phyloP scores from a whole-genome alignment of 768 basidiomycete genomes.

The Dioszegia hungarica region DNA sequence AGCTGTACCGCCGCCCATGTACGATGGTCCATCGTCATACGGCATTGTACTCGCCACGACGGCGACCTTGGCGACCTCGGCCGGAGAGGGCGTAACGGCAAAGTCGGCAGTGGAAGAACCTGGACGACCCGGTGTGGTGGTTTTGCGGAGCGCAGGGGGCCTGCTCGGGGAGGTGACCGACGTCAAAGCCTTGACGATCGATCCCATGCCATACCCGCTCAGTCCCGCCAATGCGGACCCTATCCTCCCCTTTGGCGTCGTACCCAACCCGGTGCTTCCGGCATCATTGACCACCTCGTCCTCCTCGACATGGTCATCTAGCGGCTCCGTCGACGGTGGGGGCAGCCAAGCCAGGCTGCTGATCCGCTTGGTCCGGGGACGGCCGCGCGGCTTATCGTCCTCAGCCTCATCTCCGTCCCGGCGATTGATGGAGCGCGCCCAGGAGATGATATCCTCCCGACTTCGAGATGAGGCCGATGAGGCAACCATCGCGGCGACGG shows the following conservation, averaged over 20 bases:
- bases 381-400: slow-evolving; percentile 11
- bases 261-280: slow-evolving; percentile 10
- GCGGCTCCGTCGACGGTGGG: slow-evolving; percentile 13
- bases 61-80: slow-evolving; percentile 26
- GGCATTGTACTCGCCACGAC: slow-evolving; percentile 21
- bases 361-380: slow-evolving; percentile 19
- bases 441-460: slow-evolving; percentile 41
- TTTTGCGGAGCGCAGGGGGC: background rate
- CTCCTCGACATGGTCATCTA: slow-evolving; percentile 16
- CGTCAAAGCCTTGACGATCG: slow-evolving; percentile 37
- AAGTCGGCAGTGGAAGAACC: slow-evolving; percentile 16
- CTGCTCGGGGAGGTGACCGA: slow-evolving; percentile 14
- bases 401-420: slow-evolving; percentile 2
- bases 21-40: slow-evolving; percentile 4
- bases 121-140: slow-evolving; percentile 12
- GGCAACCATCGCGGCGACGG: slow-evolving; percentile 38
- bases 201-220: slow-evolving; percentile 20
- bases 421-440: slow-evolving; percentile 33
- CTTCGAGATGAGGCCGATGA: slow-evolving; percentile 37
- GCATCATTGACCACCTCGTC: background rate
- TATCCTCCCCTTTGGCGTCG: slow-evolving; percentile 38
- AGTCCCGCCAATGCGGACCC: slow-evolving; percentile 30
- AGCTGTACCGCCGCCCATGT: slow-evolving; percentile 31
- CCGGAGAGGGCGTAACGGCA: slow-evolving; percentile 15
- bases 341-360: slow-evolving; percentile 12